Conservation (phyloP, 1,139 yeast genomes). For the Geotrichum fermentans region DNA sequence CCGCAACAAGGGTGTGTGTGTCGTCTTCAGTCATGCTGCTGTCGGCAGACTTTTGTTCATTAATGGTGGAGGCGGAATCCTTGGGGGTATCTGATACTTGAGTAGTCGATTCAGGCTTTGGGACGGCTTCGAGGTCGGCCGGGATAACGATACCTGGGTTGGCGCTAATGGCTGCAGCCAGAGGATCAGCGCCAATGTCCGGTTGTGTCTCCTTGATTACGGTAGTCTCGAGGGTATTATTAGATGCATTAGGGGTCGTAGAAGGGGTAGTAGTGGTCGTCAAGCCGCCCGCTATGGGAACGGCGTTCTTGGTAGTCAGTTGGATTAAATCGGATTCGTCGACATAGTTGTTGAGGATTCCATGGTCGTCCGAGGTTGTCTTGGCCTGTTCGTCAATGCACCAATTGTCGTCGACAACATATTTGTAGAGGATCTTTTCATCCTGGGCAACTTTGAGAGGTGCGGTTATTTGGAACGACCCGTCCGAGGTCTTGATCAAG, state of each 20-base stretch:
- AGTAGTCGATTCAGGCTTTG: not conserved
- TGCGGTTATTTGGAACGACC: slow-evolving; percentile 15
- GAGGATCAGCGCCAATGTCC: slow-evolving; percentile 7
- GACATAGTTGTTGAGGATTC: slow-evolving; percentile 19
- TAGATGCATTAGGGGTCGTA: slow-evolving; percentile 3
- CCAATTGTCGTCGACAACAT: slow-evolving; percentile 21
- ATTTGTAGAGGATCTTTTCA: slow-evolving; percentile 17
- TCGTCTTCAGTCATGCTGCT: slow-evolving; percentile 5
- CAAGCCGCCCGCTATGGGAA: slow-evolving; percentile 6
- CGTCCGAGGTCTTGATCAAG: slow-evolving; percentile 13
- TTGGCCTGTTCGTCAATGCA: slow-evolving; percentile 12
- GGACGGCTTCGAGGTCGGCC: slow-evolving; percentile 2
- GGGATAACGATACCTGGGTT: slow-evolving; percentile 19
- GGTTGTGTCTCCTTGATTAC: slow-evolving; percentile 10
- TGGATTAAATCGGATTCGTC: slow-evolving; percentile 11
- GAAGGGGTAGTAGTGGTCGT: not conserved
- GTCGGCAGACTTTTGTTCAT: not conserved
- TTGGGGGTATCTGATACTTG: not conserved
- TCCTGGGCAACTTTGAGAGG: slow-evolving; percentile 9
- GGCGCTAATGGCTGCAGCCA: slow-evolving; percentile 15
- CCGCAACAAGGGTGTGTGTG: slow-evolving; percentile 1
- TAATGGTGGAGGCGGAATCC: not conserved
- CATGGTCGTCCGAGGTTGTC: slow-evolving; percentile 14
- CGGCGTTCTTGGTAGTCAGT: not conserved
- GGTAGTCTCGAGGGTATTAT: slow-evolving; percentile 6